These are phyloP conservation scores for Mucor piriformis DNA, from an alignment of 371 early-diverging fungal species.

Conservation along the genomic window DNA sequence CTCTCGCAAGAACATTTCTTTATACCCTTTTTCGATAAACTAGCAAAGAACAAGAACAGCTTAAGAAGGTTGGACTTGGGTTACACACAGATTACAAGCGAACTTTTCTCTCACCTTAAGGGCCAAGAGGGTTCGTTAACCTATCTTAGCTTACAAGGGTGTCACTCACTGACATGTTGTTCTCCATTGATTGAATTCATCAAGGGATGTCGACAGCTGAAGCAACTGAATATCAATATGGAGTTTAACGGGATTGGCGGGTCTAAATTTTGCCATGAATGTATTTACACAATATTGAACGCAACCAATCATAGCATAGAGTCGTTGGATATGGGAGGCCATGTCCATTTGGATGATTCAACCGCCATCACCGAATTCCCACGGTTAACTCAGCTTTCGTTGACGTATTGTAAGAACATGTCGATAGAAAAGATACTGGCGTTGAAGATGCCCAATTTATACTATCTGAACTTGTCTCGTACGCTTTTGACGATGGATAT, in stretches of 20 bases:
- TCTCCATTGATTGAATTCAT: slow-evolving; percentile 24
- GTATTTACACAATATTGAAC: slow-evolving; percentile 17
- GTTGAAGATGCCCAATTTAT: neutral
- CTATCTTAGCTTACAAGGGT: slow-evolving; percentile 37
- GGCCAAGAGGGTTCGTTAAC: slow-evolving; percentile 16
- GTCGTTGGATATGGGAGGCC: slow-evolving; percentile 38
- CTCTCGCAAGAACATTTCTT: slow-evolving; percentile 37
- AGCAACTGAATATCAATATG: slow-evolving; percentile 36
- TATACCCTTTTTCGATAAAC: slow-evolving; percentile 38
- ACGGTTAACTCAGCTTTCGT: slow-evolving; percentile 7
- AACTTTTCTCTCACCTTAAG: slow-evolving; percentile 24
- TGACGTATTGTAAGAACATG: slow-evolving; percentile 17
- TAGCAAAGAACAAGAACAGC: slow-evolving; percentile 11
- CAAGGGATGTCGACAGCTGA: slow-evolving; percentile 7
- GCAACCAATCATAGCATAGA: slow-evolving; percentile 1
- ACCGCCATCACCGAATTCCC: slow-evolving; percentile 10
- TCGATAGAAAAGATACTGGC: slow-evolving; percentile 1
- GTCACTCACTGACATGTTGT: slow-evolving; percentile 37
- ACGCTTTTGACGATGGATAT: slow-evolving; percentile 8
- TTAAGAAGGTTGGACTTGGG: slow-evolving; percentile 35
- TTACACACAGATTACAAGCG: slow-evolving; percentile 36
- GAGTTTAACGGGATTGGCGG: slow-evolving; percentile 30
- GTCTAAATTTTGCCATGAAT: slow-evolving; percentile 30
- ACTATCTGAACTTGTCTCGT: slow-evolving; percentile 20
- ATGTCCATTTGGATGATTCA: slow-evolving; percentile 24